phyloP scores from a whole-genome alignment of 164 flowering plant species.

The Liquidambar formosana region DNA sequence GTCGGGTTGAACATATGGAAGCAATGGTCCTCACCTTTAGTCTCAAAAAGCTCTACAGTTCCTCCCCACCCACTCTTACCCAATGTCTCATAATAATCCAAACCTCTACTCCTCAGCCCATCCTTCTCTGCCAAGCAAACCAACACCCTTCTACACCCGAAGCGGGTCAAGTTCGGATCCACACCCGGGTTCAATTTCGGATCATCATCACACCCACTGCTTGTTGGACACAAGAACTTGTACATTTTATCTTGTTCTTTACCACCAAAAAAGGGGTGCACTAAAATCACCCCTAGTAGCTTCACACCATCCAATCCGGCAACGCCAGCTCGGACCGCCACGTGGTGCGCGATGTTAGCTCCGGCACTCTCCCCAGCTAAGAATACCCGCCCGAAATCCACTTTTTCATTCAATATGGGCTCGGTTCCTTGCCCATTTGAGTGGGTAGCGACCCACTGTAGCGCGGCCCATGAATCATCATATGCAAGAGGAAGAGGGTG shows the following conservation, averaged over 20 bases:
- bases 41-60: slow-evolving; percentile 31
- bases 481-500: slow-evolving; percentile 29
- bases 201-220: slow-evolving; percentile 22
- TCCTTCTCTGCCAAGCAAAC: slow-evolving; percentile 46
- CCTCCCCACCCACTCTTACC: slow-evolving; percentile 39
- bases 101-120: slow-evolving; percentile 28
- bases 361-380: slow-evolving; percentile 44
- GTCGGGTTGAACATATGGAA: slow-evolving; percentile 37
- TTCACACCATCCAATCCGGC: neutral
- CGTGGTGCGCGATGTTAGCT: slow-evolving; percentile 36
- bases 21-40: slow-evolving; percentile 36
- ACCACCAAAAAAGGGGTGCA: slow-evolving; percentile 31
- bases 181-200: slow-evolving; percentile 26
- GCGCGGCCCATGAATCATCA: slow-evolving; percentile 31
- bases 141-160: slow-evolving; percentile 29
- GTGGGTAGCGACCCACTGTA: slow-evolving; percentile 33
- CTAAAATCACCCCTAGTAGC: slow-evolving; percentile 16
- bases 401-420: slow-evolving; percentile 23
- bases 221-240: slow-evolving; percentile 21
- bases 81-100: slow-evolving; percentile 28
- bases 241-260: slow-evolving; percentile 6
- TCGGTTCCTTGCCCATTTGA: slow-evolving; percentile 12
- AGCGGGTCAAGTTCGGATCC: slow-evolving; percentile 19
- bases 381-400: slow-evolving; percentile 24
- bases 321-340: slow-evolving; percentile 16